These are phyloP conservation scores for Globisporangium radiosum DNA, from an alignment of 352 stramenopile genomes.

Conservation along the genomic window DNA sequence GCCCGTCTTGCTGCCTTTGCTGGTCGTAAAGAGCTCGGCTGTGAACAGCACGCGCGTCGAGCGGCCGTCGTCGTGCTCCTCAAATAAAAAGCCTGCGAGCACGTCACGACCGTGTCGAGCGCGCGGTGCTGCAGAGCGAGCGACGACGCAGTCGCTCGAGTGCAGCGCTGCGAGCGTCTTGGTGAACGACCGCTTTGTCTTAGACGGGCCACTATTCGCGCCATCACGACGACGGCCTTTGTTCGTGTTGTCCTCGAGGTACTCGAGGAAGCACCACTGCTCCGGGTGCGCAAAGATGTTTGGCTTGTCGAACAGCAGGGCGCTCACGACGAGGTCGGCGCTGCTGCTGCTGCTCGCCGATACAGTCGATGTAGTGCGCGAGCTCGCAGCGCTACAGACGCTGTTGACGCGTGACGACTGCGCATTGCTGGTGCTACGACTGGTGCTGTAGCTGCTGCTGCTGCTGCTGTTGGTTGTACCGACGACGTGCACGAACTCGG, in stretches of 20 bases:
- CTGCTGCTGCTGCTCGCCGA: slow-evolving; percentile 16
- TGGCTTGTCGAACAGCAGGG: slow-evolving; percentile 28
- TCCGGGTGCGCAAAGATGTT: slow-evolving; percentile 30
- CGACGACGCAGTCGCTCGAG: slow-evolving; percentile 13
- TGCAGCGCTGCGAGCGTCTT: slow-evolving; percentile 27
- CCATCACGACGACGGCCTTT: too few relatives aligned
- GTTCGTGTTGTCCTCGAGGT: not conserved
- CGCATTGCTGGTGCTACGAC: not conserved
- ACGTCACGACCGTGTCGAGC: slow-evolving; percentile 29
- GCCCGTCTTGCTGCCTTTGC: not conserved
- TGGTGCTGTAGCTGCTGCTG: too few relatives aligned
- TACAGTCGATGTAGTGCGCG: slow-evolving; percentile 1
- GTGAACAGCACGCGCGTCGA: slow-evolving; percentile 36
- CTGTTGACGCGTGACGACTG: not conserved
- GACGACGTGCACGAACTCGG: slow-evolving; percentile 4
- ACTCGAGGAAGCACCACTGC: slow-evolving; percentile 38
- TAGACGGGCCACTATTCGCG: too few relatives aligned
- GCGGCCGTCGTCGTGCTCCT: slow-evolving; percentile 24
- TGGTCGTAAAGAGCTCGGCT: slow-evolving; percentile 21
- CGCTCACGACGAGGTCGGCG: slow-evolving; percentile 28
- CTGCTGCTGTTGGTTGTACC: too few relatives aligned
- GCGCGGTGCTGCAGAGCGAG: slow-evolving; percentile 2
- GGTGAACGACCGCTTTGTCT: slow-evolving; percentile 12
- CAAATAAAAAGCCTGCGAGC: slow-evolving; percentile 36
- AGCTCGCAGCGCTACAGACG: not conserved